phyloP scores from a whole-genome alignment of 441 rosid species.

The Gossypium schwendimanii region DNA sequence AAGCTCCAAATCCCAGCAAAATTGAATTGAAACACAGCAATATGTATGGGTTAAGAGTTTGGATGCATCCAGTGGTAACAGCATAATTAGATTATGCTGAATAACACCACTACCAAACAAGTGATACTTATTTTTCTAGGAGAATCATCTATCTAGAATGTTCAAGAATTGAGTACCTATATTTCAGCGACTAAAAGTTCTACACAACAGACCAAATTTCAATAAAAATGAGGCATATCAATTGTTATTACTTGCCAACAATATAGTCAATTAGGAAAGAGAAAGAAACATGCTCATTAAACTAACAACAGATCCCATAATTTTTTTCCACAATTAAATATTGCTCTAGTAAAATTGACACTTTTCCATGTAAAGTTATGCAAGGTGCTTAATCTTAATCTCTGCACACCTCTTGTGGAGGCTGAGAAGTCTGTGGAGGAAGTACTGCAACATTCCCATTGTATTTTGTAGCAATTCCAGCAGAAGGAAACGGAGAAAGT shows the following conservation, averaged over 20 bases:
- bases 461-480: conserved; percentile 71
- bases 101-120: not conserved
- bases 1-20: conserved; percentile 16
- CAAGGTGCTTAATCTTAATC: conserved; percentile 15
- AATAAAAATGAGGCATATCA: not conserved
- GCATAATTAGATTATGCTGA: not conserved
- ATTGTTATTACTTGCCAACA: not conserved
- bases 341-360: not conserved
- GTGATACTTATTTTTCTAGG: not conserved
- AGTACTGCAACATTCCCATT: conserved; percentile 64
- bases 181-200: not conserved
- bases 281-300: not conserved
- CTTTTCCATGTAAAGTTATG: not conserved
- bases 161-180: not conserved
- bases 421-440: conserved; percentile 70
- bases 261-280: not conserved
- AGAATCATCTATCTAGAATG: not conserved
- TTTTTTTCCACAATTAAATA: not conserved
- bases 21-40: not conserved
- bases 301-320: not conserved
- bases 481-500: conserved; percentile 64
- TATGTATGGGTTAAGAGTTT: not conserved
- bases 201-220: not conserved
- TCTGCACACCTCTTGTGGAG: conserved; percentile 77
- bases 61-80: not conserved